Evolutionary conservation across 306 rosid species (phyloP).

Genomic region (Cajanus cajan): DNA sequence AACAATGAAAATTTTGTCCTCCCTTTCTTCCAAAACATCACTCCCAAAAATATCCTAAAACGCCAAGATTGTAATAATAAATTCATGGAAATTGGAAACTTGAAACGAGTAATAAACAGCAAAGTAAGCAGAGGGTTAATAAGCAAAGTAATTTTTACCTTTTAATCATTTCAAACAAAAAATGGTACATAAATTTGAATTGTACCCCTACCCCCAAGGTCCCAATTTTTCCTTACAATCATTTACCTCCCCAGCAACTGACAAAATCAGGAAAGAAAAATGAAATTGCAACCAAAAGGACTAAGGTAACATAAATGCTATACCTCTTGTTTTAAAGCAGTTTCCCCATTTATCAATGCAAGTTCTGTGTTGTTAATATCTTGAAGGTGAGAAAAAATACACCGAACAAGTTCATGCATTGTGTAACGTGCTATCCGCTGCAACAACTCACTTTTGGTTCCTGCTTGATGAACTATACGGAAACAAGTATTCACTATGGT

Average conservation of each 20-base stretch:
- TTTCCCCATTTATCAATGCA: constrained; percentile 50
- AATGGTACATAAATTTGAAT: background rate
- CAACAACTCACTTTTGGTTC: constrained; percentile 88
- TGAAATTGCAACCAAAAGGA: constrained; percentile 20
- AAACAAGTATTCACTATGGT: constrained; percentile 91
- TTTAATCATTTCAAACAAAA: background rate
- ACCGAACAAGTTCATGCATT: constrained; percentile 88
- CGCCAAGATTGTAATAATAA: background rate
- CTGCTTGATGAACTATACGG: constrained; percentile 97
- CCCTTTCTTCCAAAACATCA: background rate
- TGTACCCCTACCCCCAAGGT: background rate
- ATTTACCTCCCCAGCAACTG: constrained; percentile 10
- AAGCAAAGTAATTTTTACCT: background rate
- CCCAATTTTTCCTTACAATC: background rate
- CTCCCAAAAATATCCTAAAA: background rate
- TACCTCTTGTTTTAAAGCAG: constrained; percentile 55
- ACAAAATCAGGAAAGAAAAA: background rate
- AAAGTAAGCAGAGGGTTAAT: constrained; percentile 1
- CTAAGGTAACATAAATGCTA: background rate
- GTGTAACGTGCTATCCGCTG: constrained; percentile 97
- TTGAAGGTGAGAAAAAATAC: constrained; percentile 89
- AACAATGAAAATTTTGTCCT: background rate
- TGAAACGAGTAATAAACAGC: background rate
- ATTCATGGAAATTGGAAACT: constrained; percentile 3
- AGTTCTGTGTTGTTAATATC: constrained; percentile 59